A percentile compares a stretch with the other conserved stretches of the same genome.
These are phyloP conservation scores for Alternaria dauci DNA, from an alignment of 2,329 filamentous ascomycete genomes.

Conservation along the genomic window DNA sequence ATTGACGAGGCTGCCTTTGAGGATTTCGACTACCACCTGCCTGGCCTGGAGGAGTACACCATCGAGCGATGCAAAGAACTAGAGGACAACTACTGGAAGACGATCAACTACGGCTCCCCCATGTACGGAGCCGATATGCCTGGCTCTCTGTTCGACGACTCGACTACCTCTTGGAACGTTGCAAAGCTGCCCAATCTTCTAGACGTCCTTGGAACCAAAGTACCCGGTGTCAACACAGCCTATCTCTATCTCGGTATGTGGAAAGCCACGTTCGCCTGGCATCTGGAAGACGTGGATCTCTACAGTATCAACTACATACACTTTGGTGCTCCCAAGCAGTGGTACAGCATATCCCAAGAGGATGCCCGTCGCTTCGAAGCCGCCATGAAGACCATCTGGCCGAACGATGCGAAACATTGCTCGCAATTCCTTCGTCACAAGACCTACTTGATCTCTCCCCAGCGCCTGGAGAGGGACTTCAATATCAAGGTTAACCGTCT, in stretches of 20 bases:
- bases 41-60: constrained; percentile 84
- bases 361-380: constrained; percentile 92
- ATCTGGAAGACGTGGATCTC: constrained; percentile 96
- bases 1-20: constrained; percentile 92
- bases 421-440: constrained; percentile 97
- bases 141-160: constrained; percentile 90
- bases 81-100: constrained; percentile 96
- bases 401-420: constrained; percentile 92
- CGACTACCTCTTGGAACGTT: constrained; percentile 87
- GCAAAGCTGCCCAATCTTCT: constrained; percentile 93
- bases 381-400: constrained; percentile 96
- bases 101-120: constrained; percentile 90
- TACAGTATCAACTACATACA: constrained; percentile 99
- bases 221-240: constrained; percentile 96
- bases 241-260: constrained; percentile 99
- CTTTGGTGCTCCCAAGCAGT: constrained; percentile 97
- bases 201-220: constrained; percentile 92
- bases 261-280: constrained; percentile 99
- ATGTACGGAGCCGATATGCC: constrained; percentile 97
- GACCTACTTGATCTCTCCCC: constrained; percentile 93
- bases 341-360: constrained; percentile 98
- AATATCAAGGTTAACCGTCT: constrained; percentile 96
- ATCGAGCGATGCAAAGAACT: constrained; percentile 92
- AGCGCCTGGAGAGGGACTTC: constrained; percentile 84
- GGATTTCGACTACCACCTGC: constrained; percentile 88